A percentile compares a stretch with the other conserved stretches of the same genome.
Conservation (phyloP, 2,329 filamentous ascomycete species). For the Exophiala aquamarina region DNA sequence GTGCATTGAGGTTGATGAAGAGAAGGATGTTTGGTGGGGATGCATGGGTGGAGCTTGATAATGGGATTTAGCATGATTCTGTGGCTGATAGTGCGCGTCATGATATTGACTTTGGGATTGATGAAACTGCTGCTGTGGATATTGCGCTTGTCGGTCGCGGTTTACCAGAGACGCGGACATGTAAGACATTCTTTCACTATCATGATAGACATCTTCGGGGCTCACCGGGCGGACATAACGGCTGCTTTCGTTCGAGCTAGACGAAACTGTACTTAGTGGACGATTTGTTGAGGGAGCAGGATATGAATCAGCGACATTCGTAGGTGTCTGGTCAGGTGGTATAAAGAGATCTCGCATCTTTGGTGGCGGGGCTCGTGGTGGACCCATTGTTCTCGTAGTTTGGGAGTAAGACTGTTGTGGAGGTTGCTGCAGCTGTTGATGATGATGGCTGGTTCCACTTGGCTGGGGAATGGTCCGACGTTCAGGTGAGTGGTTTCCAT, state of each 20-base stretch:
- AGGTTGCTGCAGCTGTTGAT: constrained; percentile 24
- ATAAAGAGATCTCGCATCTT: constrained; percentile 84
- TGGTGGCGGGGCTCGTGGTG: constrained; percentile 73
- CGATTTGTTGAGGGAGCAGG: constrained; percentile 39
- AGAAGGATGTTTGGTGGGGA: constrained; percentile 42
- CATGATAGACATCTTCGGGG: constrained; percentile 86
- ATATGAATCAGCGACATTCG: constrained; percentile 31
- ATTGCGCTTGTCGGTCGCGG: constrained; percentile 31
- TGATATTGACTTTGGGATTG: neutral
- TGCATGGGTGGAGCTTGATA: constrained; percentile 38
- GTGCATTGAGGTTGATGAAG: constrained; percentile 33
- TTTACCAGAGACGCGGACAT: constrained; percentile 45
- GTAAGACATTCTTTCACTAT: constrained; percentile 53
- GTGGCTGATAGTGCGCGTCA: neutral
- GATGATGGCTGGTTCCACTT: too few species aligned
- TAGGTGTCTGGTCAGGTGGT: constrained; percentile 40
- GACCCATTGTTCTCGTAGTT: constrained; percentile 47
- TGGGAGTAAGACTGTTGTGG: constrained; percentile 21
- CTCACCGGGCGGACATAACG: constrained; percentile 54
- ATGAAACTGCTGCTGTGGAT: constrained; percentile 5
- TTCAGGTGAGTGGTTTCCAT: constrained; percentile 75
- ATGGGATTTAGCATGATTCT: constrained; percentile 29
- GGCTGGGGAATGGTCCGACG: constrained; percentile 51
- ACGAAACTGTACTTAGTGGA: constrained; percentile 51
- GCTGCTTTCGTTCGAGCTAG: constrained; percentile 39